Base-by-base conservation (phyloP, 106 monocot genomes). In the Gastrodia elata region DNA sequence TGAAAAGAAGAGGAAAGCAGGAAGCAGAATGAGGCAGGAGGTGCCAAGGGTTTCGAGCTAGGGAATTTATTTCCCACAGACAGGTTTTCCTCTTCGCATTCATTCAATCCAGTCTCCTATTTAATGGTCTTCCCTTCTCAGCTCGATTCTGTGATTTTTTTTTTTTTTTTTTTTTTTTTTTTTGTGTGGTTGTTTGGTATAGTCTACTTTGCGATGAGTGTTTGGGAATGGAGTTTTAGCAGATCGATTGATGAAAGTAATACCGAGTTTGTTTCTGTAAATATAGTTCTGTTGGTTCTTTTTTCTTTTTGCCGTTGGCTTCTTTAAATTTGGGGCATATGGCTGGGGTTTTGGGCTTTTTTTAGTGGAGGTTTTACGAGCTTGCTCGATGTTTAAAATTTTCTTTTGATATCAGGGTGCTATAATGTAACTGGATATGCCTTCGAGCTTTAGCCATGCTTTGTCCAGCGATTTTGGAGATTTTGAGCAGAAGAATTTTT, bases 11-110 rank as follows among this genome's bases (percentile, higher is more conserved):
- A 32, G 38, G 38, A 37, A 37, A 37, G 18, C 36, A 38, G 10
- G 67, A 3, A n/a, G 67, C 37, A 38, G 67, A 37, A 20, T 27
- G 67, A 67, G 67, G 65, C 36, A 18, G 18, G 37, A 27, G 37
- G 67, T 20, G 37, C 65, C 35, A 65, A 67, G 67, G 67, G 67
- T 38, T 67, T 67, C 67, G 67, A 67, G 67, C 61, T 14, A 67
- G 37, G 36, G 18, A 37, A 67, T 18, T 37, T 67, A 37, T 4
- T 36, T 38, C 67, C 16, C 67, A n/a, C 67, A 38, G 38, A 20
- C 18, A 67, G 67, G 67, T 67, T 6, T 34, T 35, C 2, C 67
- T 27, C 37, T 67, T 38, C 5, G 18, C 67, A 67, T 67, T 67
- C 38, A 20, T 67, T 6, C 0, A 8, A 67, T 67, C 37, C 5